These are phyloP conservation scores for Candida loeiensis DNA, from an alignment of 805 yeast species.

Conservation along the genomic window DNA sequence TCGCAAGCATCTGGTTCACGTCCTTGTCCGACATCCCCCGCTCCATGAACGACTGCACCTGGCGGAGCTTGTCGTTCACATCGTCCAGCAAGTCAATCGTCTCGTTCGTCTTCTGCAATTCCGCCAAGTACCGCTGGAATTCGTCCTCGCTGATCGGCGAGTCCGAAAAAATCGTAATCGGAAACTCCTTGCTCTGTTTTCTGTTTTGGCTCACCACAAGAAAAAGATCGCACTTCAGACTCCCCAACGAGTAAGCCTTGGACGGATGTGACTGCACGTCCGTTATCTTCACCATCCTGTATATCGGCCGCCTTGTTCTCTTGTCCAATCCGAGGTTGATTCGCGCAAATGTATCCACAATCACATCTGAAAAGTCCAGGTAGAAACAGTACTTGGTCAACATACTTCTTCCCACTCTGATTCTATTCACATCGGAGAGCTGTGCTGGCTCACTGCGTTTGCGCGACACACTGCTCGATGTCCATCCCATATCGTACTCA, in stretches of 20 bases:
- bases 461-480: slow-evolving; percentile 1
- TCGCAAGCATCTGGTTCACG: slow-evolving; percentile 72
- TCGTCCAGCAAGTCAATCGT: slow-evolving; percentile 61
- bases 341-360: slow-evolving; percentile 75
- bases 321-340: slow-evolving; percentile 75
- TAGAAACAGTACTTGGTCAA: slow-evolving; percentile 74
- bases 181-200: slow-evolving; percentile 66
- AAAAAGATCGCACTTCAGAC: slow-evolving; percentile 46
- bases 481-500: slow-evolving; percentile 22
- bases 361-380: slow-evolving; percentile 70
- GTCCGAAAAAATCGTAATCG: slow-evolving; percentile 78
- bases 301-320: slow-evolving; percentile 58
- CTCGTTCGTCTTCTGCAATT: slow-evolving; percentile 56
- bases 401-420: slow-evolving; percentile 74
- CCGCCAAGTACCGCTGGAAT: slow-evolving; percentile 62
- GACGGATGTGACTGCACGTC: slow-evolving; percentile 48
- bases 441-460: slow-evolving; percentile 43
- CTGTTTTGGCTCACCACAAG: slow-evolving; percentile 80
- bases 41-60: slow-evolving; percentile 58
- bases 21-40: slow-evolving; percentile 68
- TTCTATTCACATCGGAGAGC: slow-evolving; percentile 63
- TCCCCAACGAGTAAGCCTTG: slow-evolving; percentile 41
- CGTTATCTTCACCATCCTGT: slow-evolving; percentile 81
- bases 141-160: slow-evolving; percentile 68
- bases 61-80: slow-evolving; percentile 60